Base-by-base conservation (phyloP, 768 basidiomycete genomes). In the Phaffia tasmanica region DNA sequence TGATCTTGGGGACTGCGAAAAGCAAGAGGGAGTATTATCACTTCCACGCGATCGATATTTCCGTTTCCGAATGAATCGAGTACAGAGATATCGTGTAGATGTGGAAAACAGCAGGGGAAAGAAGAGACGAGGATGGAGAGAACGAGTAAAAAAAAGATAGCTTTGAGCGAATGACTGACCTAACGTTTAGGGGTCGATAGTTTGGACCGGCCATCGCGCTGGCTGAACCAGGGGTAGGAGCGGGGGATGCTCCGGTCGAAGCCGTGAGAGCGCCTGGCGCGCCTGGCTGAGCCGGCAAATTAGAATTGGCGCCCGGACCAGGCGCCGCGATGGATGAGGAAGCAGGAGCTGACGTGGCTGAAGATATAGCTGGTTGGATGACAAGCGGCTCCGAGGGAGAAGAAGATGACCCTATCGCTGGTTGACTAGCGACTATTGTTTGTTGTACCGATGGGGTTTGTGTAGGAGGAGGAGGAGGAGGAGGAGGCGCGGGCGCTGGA, bases 141-240 rank as follows among this genome's bases (percentile, higher is more conserved):
- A 23, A 25, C 4, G 18, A 46, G 14, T 2, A 30, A 18, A 23
- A 21, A 5, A 27, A 4, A 42, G 35, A 42, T 42, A n/a, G n/a
- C n/a, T n/a, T n/a, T n/a, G n/a, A 11, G 11, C 11, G 35, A 42
- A 42, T 42, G 35, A 63, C 66, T 30, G 55, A 67, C 66, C 67
- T 57, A 23, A 69, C 67, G 50, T 69, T 69, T n/a, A 69, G 50
- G 1, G 67, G 67, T 27, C 67, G 56, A 46, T 64, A 64, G 25
- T 58, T 58, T 49, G 21, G 49, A 14, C 54, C 30, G 35, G 27
- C 49, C 21, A 51, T 62, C 5, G 42, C 47, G 19, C 48, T 15
- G 32, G 57, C 62, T 21, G 49, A 9, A 11, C n/a, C 56, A 29
- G 48, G 27, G 1, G 51, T 50, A 21, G 51, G 29, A 25, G 32